Evolutionary conservation across 768 basidiomycete genomes (phyloP), one percentile per base, ranked within the genome.

Genomic region (Hypholoma fasciculare): DNA sequence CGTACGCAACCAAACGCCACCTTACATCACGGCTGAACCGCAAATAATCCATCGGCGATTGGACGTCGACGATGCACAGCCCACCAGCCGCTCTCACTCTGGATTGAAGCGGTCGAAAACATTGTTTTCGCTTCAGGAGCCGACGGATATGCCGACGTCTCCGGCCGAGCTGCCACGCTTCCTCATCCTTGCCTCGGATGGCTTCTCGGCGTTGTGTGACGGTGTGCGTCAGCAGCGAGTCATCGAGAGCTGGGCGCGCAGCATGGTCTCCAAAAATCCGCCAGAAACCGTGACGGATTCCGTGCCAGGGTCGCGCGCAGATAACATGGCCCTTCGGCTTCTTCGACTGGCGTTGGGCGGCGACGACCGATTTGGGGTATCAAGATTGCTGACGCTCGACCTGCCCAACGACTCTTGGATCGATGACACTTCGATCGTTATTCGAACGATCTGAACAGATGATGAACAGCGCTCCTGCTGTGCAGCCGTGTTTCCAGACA

Each of bases 351-450:
- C 79, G 1, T 73, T 89, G 9, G 86, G 86, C 51, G 84, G 87
- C 23, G 80, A 81, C 27, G 82, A 87, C 58, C 60, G 72, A 26
- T 75, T 72, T 58, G 71, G 74, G 38, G 83, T 87, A 42, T 87
- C 86, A 38, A 78, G 78, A 57, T 79, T 82, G 56, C 68, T 88
- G 71, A 87, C 85, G 36, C 69, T 88, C 65, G 84, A 89, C 64
- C 79, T 86, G 17, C 54, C 54, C 81, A 83, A 85, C 56, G 73
- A 72, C 42, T 79, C 83, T 16, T 89, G 87, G 86, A 76, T 89
- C 59, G 87, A 89, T 60, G 87, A 89, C 68, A 83, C 87, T 8
- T 76, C 85, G 8, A 81, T 89, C 57, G 76, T 88, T 56, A 86
- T 88, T 55, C 84, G 85, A 59, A 81, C 78, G 42, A 69, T 87